A percentile compares a stretch with the other conserved stretches of the same genome.
These are phyloP conservation scores for Ammopiptanthus mongolicus DNA, from an alignment of 306 rosid genomes.

Conservation along the genomic window DNA sequence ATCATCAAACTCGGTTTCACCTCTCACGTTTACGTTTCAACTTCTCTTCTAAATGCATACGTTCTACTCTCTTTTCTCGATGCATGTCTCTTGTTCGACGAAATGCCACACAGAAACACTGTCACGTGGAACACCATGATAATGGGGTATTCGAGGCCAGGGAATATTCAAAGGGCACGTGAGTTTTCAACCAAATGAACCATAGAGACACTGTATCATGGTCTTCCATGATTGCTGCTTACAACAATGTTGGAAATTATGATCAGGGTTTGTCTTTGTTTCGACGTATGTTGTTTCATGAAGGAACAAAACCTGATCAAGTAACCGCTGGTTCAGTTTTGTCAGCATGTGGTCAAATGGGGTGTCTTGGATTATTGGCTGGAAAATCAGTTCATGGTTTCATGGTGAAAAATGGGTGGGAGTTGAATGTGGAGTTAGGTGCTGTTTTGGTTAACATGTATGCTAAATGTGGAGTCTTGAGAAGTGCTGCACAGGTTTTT, in stretches of 20 bases:
- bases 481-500: conserved; percentile 43
- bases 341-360: conserved; percentile 50
- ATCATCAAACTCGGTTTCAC: conserved; percentile 54
- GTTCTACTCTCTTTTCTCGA: conserved; percentile 18
- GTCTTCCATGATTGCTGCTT: conserved; percentile 56
- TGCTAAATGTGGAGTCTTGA: conserved; percentile 47
- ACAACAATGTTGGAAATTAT: conserved; percentile 14
- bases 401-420: conserved; percentile 47
- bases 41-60: conserved; percentile 35
- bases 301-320: conserved; percentile 34
- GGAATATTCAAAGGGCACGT: conserved; percentile 35
- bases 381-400: conserved; percentile 71
- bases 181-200: conserved; percentile 44
- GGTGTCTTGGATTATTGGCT: conserved; percentile 38
- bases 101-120: conserved; percentile 45
- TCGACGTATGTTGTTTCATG: conserved; percentile 44
- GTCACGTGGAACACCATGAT: conserved; percentile 68
- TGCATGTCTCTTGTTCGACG: conserved; percentile 53
- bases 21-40: conserved; percentile 39
- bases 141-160: conserved; percentile 37
- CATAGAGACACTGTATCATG: conserved; percentile 41
- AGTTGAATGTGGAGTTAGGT: conserved; percentile 47
- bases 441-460: conserved; percentile 57
- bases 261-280: conserved; percentile 35
- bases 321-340: conserved; percentile 32